Percentiles rank a stretch among this genome's conserved stretches.
These are phyloP conservation scores for Pneumocystis canis DNA, from an alignment of 1,139 yeast genomes.

Conservation along the genomic window DNA sequence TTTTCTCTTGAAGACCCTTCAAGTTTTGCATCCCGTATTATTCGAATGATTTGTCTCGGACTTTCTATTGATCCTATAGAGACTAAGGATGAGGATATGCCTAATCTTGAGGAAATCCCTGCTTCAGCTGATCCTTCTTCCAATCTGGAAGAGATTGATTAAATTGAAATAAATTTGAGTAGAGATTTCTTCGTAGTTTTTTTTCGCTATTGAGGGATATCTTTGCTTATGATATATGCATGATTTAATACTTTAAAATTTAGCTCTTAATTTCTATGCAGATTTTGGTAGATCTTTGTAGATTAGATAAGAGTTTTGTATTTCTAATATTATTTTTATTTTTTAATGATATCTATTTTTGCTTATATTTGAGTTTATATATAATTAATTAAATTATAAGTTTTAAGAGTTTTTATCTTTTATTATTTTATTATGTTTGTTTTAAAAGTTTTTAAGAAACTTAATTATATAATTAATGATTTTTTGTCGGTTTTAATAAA, in stretches of 20 bases:
- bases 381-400: too few relatives aligned
- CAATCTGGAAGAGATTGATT: background rate
- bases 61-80: conserved; percentile 60
- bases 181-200: background rate
- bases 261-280: background rate
- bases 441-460: too few relatives aligned
- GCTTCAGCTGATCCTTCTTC: background rate
- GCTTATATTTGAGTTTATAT: too few relatives aligned
- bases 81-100: background rate
- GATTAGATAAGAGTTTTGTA: background rate
- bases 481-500: background rate
- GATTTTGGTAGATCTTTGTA: background rate
- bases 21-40: conserved; percentile 92
- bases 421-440: too few relatives aligned
- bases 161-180: background rate
- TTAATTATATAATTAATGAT: too few relatives aligned
- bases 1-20: conserved; percentile 97
- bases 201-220: background rate
- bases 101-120: background rate
- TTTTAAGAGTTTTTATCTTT: too few relatives aligned
- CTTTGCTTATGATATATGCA: background rate
- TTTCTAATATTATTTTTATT: background rate
- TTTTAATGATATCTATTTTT: too few relatives aligned
- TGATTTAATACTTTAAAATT: background rate
- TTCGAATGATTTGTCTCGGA: conserved; percentile 95